Evolutionary conservation across 164 flowering plant genomes (phyloP), one percentile per base, ranked within the genome.

Genomic region (Stephania japonica): DNA sequence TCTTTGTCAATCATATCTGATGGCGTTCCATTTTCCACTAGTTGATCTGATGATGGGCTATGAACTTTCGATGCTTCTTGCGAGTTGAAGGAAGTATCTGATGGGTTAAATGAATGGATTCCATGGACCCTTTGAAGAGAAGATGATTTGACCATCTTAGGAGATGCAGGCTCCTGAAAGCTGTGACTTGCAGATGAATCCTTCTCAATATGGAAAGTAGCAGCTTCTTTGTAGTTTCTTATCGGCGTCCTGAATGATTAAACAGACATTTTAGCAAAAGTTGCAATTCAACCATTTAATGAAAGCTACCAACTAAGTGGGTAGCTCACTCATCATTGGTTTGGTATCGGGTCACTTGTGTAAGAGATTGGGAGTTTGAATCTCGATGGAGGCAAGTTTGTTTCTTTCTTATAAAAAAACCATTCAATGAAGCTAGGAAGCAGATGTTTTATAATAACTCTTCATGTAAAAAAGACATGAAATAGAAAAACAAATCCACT

Each of bases 161-260:
- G 97, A 47, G 98, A 95, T 68, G 93, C 86, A 47, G 98, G 80
- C 76, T 95, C 99, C 81, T 89, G 95, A 77, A 82, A 82, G 81
- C 83, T 86, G 64, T 84, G 85, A 78, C 90, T 84, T 70, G 87
- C 87, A n/a, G 96, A 90, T 70, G 90, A 86, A 83, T 90, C 97
- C 70, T 85, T 88, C 63, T 95, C 99, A 79, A 88, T 82, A 81
- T 93, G 99, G 83, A 90, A 91, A 77, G 87, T 56, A 44, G 92
- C 42, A 18, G 76, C 80, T 77, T 88, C 97, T 80, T 84, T 91
- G 80, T 88, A 85, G 71, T 81, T 91, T 75, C 86, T 84, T 13
- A 81, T 77, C 23, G 97, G 98, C 82, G 87, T 91, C 89, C 99
- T 95, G 84, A 32, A 86, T 6, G 56, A 75, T 67, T 23, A 79